These are phyloP conservation scores for Thuja plicata DNA, from an alignment of 83 land plant species.

Conservation along the genomic window DNA sequence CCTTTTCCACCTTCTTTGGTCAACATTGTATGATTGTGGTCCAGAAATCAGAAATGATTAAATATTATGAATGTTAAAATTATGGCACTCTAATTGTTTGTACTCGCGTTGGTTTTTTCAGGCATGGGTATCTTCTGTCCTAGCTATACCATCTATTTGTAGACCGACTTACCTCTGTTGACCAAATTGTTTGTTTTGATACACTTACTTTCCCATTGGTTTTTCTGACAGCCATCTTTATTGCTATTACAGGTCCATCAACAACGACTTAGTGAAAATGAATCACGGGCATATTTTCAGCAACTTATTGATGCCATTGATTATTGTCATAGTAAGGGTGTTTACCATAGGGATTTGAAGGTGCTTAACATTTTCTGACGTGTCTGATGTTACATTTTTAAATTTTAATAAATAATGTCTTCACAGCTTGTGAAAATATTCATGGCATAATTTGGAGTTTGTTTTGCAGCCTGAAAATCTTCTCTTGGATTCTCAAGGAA, in stretches of 20 bases:
- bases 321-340: constrained; percentile 82
- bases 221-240: neutral
- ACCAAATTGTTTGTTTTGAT: neutral
- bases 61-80: neutral
- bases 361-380: constrained; percentile 20
- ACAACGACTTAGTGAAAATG: constrained; percentile 64
- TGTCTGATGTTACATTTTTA: neutral
- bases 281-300: constrained; percentile 67
- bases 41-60: neutral
- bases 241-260: constrained; percentile 46
- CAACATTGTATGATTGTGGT: neutral
- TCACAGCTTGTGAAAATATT: neutral
- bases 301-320: constrained; percentile 86
- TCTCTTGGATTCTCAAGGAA: constrained; percentile 71
- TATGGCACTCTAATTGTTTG: neutral
- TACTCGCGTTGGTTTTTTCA: neutral
- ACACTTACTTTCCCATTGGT: neutral
- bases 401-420: neutral
- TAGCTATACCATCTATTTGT: neutral
- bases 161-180: neutral
- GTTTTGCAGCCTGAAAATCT: constrained; percentile 75
- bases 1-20: neutral
- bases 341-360: constrained; percentile 80
- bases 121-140: neutral
- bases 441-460: neutral